Evolutionary conservation across 352 stramenopile species (phyloP).

Genomic region (Pythium dissotocum): DNA sequence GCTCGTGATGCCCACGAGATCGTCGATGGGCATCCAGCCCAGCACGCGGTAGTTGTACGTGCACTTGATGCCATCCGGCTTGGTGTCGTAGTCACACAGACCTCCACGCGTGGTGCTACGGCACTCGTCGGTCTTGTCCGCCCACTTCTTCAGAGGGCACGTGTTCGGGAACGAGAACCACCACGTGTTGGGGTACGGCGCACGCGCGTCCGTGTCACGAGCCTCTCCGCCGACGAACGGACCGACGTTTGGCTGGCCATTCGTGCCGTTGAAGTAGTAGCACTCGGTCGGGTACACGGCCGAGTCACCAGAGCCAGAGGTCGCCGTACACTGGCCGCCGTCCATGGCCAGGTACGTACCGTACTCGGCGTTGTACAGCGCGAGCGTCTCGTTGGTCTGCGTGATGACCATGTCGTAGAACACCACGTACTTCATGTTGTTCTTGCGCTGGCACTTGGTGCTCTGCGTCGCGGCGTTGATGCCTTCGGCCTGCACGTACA

Average conservation of each 20-base stretch:
- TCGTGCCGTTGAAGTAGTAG: conserved; percentile 74
- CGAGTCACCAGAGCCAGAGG: conserved; percentile 28
- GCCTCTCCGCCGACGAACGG: conserved; percentile 61
- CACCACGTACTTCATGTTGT: conserved; percentile 77
- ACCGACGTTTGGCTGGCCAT: conserved; percentile 61
- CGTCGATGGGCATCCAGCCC: conserved; percentile 69
- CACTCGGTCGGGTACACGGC: conserved; percentile 50
- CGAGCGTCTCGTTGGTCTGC: conserved; percentile 79
- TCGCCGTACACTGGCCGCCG: conserved; percentile 58
- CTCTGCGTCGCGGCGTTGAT: conserved; percentile 79
- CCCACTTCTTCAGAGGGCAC: conserved; percentile 40
- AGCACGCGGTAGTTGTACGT: conserved; percentile 77
- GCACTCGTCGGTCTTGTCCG: conserved; percentile 48
- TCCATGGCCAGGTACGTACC: conserved; percentile 71
- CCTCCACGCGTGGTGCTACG: conserved; percentile 37
- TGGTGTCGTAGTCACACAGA: conserved; percentile 44
- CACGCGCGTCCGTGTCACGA: conserved; percentile 52
- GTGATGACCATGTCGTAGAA: conserved; percentile 81
- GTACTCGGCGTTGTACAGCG: conserved; percentile 70
- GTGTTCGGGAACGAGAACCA: conserved; percentile 87
- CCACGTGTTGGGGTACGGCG: conserved; percentile 71
- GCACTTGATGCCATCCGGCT: conserved; percentile 62
- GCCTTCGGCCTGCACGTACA: conserved; percentile 86
- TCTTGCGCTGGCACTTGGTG: conserved; percentile 74
- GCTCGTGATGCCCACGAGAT: conserved; percentile 73